These are phyloP conservation scores for Russula compacta DNA, from an alignment of 768 basidiomycete genomes.

Conservation along the genomic window DNA sequence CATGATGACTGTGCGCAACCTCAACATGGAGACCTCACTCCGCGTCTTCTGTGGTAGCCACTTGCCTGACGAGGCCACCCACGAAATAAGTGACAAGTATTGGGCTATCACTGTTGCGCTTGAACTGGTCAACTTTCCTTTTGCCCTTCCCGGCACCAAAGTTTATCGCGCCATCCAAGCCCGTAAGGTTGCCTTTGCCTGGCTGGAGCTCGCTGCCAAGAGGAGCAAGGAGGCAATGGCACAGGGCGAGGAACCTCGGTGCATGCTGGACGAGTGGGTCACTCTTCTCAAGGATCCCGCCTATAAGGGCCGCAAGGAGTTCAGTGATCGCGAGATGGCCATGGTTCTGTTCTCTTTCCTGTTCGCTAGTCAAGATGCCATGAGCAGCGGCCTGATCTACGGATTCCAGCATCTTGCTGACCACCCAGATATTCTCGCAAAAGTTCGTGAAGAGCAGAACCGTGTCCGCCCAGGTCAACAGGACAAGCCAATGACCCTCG, in stretches of 20 bases:
- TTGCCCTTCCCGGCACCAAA: conserved; percentile 93
- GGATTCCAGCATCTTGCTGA: conserved; percentile 95
- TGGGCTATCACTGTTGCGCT: conserved; percentile 94
- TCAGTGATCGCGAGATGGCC: conserved; percentile 90
- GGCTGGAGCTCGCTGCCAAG: conserved; percentile 70
- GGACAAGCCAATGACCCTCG: conserved; percentile 70
- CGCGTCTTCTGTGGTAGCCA: conserved; percentile 92
- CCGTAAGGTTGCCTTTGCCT: conserved; percentile 74
- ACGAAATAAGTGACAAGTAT: conserved; percentile 86
- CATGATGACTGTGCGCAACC: conserved; percentile 86
- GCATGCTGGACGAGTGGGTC: conserved; percentile 93
- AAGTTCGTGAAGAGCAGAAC: conserved; percentile 87
- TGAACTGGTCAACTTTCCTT: conserved; percentile 97
- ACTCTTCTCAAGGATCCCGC: conserved; percentile 53
- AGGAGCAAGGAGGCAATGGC: conserved; percentile 79
- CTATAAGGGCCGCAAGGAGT: conserved; percentile 74
- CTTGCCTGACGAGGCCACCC: conserved; percentile 68
- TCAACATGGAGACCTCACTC: conserved; percentile 97
- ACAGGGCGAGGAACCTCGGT: conserved; percentile 67
- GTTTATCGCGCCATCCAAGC: conserved; percentile 90
- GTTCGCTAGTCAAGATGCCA: conserved; percentile 95
- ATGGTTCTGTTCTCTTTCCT: conserved; percentile 96
- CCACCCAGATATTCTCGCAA: conserved; percentile 78
- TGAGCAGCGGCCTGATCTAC: conserved; percentile 94
- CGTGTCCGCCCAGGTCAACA: conserved; percentile 70